These are phyloP conservation scores for Peronospora destructor DNA, from an alignment of 352 stramenopile species.

Conservation along the genomic window DNA sequence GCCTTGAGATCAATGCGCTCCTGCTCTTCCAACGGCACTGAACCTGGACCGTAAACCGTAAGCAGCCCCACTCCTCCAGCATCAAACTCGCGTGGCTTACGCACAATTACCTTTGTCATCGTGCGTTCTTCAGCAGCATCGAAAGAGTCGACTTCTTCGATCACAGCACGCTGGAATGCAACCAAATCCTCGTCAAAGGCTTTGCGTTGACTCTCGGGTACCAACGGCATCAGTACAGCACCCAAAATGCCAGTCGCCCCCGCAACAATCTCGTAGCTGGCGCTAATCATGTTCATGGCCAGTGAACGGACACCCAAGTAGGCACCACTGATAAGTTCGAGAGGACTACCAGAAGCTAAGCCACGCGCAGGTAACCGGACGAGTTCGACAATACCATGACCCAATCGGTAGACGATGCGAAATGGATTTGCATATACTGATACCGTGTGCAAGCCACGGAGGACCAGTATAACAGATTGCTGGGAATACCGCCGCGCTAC, in stretches of 20 bases:
- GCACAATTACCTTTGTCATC: conserved; percentile 83
- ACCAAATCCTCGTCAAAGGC: conserved; percentile 81
- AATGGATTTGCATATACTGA: conserved; percentile 86
- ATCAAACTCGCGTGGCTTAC: conserved; percentile 80
- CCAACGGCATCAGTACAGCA: conserved; percentile 59
- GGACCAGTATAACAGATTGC: conserved; percentile 77
- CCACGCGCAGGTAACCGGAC: conserved; percentile 71
- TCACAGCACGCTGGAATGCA: conserved; percentile 80
- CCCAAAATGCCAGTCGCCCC: conserved; percentile 68
- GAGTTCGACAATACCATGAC: conserved; percentile 75
- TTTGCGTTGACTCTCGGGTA: conserved; percentile 66
- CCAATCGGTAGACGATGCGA: conserved; percentile 80
- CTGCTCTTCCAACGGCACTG: conserved; percentile 85
- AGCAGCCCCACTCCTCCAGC: conserved; percentile 63
- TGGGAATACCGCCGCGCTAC: conserved; percentile 77
- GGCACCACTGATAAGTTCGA: conserved; percentile 75
- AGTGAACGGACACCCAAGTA: conserved; percentile 81
- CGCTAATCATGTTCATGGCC: conserved; percentile 86
- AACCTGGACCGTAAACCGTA: conserved; percentile 77
- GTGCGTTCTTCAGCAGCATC: conserved; percentile 81
- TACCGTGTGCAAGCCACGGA: conserved; percentile 79
- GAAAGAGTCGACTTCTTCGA: conserved; percentile 83
- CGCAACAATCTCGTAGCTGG: conserved; percentile 83
- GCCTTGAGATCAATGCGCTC: conserved; percentile 79
- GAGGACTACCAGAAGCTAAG: conserved; percentile 69